phyloP scores from a whole-genome alignment of 176 grass and related monocot genomes.

The Paspalum notatum region DNA sequence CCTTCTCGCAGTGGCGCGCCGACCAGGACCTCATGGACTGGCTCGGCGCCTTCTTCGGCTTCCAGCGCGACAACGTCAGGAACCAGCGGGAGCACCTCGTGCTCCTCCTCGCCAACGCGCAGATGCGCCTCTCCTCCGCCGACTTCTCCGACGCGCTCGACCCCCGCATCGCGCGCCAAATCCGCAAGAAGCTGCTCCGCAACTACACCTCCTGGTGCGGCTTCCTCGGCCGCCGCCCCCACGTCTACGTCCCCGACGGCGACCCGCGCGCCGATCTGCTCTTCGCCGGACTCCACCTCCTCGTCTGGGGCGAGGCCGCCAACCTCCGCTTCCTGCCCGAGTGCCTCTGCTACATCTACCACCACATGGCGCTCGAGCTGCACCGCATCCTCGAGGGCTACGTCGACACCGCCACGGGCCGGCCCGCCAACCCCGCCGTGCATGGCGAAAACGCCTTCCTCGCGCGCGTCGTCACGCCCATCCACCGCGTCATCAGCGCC shows the following conservation, averaged over 20 bases:
- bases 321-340: constrained; percentile 91
- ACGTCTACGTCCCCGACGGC: constrained; percentile 45
- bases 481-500: constrained; percentile 58
- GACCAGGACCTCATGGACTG: constrained; percentile 87
- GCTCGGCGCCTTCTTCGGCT: constrained; percentile 89
- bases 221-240: constrained; percentile 66
- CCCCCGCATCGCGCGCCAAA: constrained; percentile 46
- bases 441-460: constrained; percentile 83
- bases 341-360: constrained; percentile 94
- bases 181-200: constrained; percentile 82
- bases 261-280: constrained; percentile 79
- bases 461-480: constrained; percentile 57
- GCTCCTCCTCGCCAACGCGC: constrained; percentile 89
- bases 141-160: constrained; percentile 69
- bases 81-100: constrained; percentile 98
- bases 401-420: constrained; percentile 61
- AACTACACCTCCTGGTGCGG: constrained; percentile 92
- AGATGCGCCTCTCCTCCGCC: constrained; percentile 85
- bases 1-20: constrained; percentile 54
- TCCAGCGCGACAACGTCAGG: constrained; percentile 90
- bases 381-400: constrained; percentile 71
- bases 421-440: constrained; percentile 62
- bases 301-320: constrained; percentile 94
- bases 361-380: constrained; percentile 87
- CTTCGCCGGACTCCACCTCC: constrained; percentile 72